Percentiles rank a stretch among this genome's conserved stretches.
These are phyloP conservation scores for Chrysosporium keratinophilum DNA, from an alignment of 2,329 filamentous ascomycete genomes.

Conservation along the genomic window DNA sequence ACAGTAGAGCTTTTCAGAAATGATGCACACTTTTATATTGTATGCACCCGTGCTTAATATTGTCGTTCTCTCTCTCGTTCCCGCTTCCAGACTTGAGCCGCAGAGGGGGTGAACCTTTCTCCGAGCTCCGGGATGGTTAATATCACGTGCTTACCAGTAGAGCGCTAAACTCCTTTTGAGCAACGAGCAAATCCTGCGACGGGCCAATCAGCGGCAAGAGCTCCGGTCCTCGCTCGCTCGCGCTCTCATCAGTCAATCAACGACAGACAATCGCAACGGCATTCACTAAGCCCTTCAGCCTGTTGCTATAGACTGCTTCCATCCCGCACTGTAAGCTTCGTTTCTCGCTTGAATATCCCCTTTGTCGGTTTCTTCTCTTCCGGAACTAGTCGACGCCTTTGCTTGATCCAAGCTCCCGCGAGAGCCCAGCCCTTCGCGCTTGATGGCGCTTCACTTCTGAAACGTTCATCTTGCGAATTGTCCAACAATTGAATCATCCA, in stretches of 20 bases:
- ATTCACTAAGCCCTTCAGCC: background rate
- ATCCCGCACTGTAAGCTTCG: background rate
- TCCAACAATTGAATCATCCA: background rate
- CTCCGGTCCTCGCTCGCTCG: background rate
- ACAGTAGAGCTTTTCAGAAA: no score
- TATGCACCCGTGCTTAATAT: no score
- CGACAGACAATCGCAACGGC: background rate
- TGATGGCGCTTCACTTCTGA: constrained; percentile 3
- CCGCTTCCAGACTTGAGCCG: no score
- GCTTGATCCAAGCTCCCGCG: background rate
- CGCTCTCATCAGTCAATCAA: background rate
- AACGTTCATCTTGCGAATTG: background rate
- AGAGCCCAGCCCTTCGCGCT: background rate
- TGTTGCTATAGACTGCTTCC: background rate
- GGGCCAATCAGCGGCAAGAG: background rate
- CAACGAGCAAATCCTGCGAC: background rate
- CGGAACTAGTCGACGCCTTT: background rate
- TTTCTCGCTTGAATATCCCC: background rate
- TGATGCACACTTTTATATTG: no score
- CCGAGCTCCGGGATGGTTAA: background rate
- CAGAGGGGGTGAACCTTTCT: no score
- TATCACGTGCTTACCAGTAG: background rate
- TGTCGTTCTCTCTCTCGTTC: no score
- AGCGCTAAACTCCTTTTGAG: background rate
- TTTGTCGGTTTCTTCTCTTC: background rate